Percentiles rank a stretch among this genome's conserved stretches.
phyloP scores from a whole-genome alignment of 208 protist genomes.

The Trypanosoma scelopori region DNA sequence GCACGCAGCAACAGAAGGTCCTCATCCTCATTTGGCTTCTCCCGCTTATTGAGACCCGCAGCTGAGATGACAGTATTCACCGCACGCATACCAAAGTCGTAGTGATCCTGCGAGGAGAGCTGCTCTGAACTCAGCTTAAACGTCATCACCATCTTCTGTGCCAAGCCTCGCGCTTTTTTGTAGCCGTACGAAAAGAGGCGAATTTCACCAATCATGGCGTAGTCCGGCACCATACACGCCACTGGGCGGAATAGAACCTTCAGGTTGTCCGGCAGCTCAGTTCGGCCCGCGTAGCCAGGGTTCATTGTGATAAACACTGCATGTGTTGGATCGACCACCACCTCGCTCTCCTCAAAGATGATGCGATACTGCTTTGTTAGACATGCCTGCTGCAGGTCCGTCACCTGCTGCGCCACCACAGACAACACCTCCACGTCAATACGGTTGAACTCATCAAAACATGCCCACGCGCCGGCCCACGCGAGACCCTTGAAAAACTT shows the following conservation, averaged over 20 bases:
- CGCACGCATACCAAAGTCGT: constrained; percentile 99
- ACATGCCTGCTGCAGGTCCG: constrained; percentile 94
- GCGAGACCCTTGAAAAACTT: constrained; percentile 98
- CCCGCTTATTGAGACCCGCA: constrained; percentile 95
- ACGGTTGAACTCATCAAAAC: constrained; percentile 99
- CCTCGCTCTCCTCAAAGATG: constrained; percentile 93
- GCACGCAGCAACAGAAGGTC: constrained; percentile 94
- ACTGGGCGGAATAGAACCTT: constrained; percentile 98
- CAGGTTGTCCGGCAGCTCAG: constrained; percentile 98
- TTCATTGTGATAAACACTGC: constrained; percentile 99
- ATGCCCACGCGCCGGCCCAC: constrained; percentile 97
- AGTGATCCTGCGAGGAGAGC: constrained; percentile 98
- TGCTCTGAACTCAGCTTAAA: constrained; percentile 98
- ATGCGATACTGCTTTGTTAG: constrained; percentile 92
- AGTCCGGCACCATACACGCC: constrained; percentile 99
- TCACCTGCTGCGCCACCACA: constrained; percentile 96
- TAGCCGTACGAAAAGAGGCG: constrained; percentile 98
- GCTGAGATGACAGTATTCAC: constrained; percentile 98
- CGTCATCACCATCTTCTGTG: constrained; percentile 98
- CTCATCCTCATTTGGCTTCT: constrained; percentile 91
- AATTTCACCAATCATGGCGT: constrained; percentile 98
- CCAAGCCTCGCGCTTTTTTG: constrained; percentile 91
- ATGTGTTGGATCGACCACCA: constrained; percentile 94
- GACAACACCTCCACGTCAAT: constrained; percentile 98
- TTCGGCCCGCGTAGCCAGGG: constrained; percentile 98